phyloP scores from a whole-genome alignment of 2,329 filamentous ascomycete species.

The Sporothrix variecibatus region DNA sequence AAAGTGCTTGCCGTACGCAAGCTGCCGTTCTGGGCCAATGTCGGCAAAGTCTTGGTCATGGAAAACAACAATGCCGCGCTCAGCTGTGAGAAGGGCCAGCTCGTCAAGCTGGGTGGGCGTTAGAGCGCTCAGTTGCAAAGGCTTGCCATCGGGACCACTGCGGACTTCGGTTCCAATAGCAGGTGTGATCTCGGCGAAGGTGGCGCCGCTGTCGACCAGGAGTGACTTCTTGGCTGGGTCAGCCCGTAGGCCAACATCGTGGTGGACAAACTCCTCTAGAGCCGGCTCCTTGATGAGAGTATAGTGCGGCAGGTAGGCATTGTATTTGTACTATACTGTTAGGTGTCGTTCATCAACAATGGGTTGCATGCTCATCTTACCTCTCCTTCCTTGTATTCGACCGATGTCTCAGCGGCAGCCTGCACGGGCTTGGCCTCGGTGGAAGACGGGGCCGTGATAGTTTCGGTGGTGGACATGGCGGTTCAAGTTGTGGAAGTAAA shows the following conservation, averaged over 20 bases:
- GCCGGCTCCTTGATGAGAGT: constrained; percentile 24
- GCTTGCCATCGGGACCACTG: constrained; percentile 1
- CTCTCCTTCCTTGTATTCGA: constrained; percentile 25
- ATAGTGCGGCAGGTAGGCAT: constrained; percentile 28
- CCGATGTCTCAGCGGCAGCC: constrained; percentile 26
- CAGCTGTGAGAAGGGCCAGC: constrained; percentile 22
- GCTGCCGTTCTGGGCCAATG: constrained; percentile 40
- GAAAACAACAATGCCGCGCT: constrained; percentile 27
- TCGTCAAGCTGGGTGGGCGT: constrained; percentile 22
- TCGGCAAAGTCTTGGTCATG: constrained; percentile 43
- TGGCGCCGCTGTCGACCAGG: constrained; percentile 24
- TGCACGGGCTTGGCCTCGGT: not conserved
- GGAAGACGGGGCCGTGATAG: not conserved
- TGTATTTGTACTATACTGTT: constrained; percentile 25
- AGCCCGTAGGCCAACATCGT: constrained; percentile 26
- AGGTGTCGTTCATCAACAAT: not conserved
- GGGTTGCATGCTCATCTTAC: not conserved
- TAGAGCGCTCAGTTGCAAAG: constrained; percentile 22
- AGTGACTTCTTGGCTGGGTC: constrained; percentile 27
- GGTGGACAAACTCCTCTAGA: constrained; percentile 28
- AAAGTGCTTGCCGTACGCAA: constrained; percentile 48
- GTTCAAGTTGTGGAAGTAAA: not conserved
- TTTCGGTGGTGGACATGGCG: not conserved
- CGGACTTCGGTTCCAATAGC: constrained; percentile 26
- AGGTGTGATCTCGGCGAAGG: constrained; percentile 25